Percentiles rank a stretch among this genome's conserved stretches.
Conservation (phyloP, 23 red algal species). For the Gracilaria domingensis region DNA sequence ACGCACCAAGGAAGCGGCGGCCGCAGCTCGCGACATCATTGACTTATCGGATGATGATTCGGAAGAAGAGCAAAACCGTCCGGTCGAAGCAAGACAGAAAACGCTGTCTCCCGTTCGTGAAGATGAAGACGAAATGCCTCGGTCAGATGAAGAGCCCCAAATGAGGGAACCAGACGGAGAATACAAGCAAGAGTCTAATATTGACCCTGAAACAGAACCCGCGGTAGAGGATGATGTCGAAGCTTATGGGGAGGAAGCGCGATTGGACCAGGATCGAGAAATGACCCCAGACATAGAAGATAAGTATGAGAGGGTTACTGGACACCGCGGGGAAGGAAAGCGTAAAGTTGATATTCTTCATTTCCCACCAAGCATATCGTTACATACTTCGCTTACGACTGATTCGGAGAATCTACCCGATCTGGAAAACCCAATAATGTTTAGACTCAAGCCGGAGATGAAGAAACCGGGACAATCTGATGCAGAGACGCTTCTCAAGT, state of each 20-base stretch:
- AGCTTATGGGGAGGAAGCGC: neutral
- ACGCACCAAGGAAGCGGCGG: slow-evolving; percentile 28
- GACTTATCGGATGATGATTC: slow-evolving; percentile 66
- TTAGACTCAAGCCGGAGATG: slow-evolving; percentile 31
- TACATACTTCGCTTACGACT: slow-evolving; percentile 36
- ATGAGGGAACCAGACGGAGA: neutral
- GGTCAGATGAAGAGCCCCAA: neutral
- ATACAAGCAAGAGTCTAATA: neutral
- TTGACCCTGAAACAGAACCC: neutral
- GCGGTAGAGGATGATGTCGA: neutral
- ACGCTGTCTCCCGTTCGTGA: neutral
- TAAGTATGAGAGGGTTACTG: slow-evolving; percentile 19
- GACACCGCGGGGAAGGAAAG: neutral
- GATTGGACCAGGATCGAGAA: neutral
- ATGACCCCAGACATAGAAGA: slow-evolving; percentile 2
- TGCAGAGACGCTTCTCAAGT: slow-evolving; percentile 32
- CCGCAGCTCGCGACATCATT: slow-evolving; percentile 23
- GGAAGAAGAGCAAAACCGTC: slow-evolving; percentile 29
- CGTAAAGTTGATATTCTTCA: slow-evolving; percentile 52
- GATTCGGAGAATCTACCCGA: slow-evolving; percentile 29
- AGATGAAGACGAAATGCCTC: neutral
- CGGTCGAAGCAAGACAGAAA: neutral
- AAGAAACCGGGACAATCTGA: slow-evolving; percentile 3
- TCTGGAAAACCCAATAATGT: slow-evolving; percentile 52
- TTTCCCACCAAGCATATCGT: slow-evolving; percentile 61